Evolutionary conservation across 2,329 filamentous ascomycete genomes (phyloP), one percentile per base, ranked within the genome.

Genomic region (Aspergillus pseudoviridinutans): DNA sequence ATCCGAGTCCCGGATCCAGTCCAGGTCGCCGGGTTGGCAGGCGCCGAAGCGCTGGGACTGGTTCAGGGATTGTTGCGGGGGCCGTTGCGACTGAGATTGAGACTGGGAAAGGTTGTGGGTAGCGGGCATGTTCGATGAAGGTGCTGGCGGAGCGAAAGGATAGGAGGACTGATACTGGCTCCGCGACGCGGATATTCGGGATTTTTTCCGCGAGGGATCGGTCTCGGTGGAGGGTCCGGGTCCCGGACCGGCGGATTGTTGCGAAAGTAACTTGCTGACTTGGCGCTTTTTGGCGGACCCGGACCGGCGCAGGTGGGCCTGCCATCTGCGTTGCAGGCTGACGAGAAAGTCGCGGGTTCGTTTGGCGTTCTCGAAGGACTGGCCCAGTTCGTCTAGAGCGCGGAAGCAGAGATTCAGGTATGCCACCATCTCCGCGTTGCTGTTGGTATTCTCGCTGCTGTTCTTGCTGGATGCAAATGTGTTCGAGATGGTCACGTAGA

Each of bases 371-470:
- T 75, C 73, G 35, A 75, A 76, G 0, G 70, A 76, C 54, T 72
- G 72, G 9, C 74, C 72, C 2, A 78, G 62, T 54, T 77, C 74
- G 53, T 77, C 75, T 4, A 78, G 61, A 1, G 76, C 76, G 24
- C 76, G 71, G 64, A 78, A 76, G 54, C 76, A 76, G 5, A 74
- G 71, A 28, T 76, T 75, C 12, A 78, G 61, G 49, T 76, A 68
- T 3, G 67, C 69, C 4, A 71, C 67, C 68, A 76, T 71, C 52
- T 70, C 68, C 1, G 65, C 61, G 29, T 66, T 71, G 42, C 60
- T 67, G 58, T 54, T 70, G 51, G 14, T 59, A 24, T 22, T 59
- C 50, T 61, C 62, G 8, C 66, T 61, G 9, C 65, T 65, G 9
- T 62, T 61, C 50, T 64, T 65, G 25, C 52, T 57, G 3, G 68